Conservation (phyloP, 2,329 filamentous ascomycete genomes). For the Diaporthe sp. region DNA sequence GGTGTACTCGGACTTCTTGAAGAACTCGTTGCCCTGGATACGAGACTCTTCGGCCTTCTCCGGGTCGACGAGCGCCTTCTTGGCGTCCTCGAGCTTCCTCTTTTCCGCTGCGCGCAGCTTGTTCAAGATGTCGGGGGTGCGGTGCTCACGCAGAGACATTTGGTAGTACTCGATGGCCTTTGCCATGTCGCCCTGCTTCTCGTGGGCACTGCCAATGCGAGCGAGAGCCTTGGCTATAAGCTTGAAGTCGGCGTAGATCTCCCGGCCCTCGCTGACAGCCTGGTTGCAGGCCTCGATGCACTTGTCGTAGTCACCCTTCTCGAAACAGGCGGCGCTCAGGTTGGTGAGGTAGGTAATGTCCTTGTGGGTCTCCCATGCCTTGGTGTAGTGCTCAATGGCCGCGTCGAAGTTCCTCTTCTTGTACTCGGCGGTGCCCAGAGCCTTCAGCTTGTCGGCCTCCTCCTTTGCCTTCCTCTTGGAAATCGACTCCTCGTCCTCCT, state of each 20-base stretch:
- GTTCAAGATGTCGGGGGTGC: conserved; percentile 90
- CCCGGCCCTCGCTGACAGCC: conserved; percentile 89
- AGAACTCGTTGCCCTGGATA: conserved; percentile 94
- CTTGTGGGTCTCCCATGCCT: conserved; percentile 94
- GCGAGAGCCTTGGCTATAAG: conserved; percentile 98
- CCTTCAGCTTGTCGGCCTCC: conserved; percentile 94
- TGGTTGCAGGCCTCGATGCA: conserved; percentile 88
- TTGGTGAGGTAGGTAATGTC: conserved; percentile 99
- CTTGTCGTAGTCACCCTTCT: conserved; percentile 93
- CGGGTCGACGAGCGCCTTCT: conserved; percentile 86
- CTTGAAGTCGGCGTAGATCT: conserved; percentile 96
- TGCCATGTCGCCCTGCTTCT: conserved; percentile 84
- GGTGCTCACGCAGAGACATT: conserved; percentile 94
- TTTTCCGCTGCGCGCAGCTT: conserved; percentile 95
- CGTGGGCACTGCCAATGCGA: conserved; percentile 92
- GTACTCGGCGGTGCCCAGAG: conserved; percentile 91
- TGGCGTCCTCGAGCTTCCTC: conserved; percentile 80
- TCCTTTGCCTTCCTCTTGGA: conserved; percentile 92
- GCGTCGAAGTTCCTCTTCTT: conserved; percentile 98
- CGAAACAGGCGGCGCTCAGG: conserved; percentile 90
- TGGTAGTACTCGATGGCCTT: conserved; percentile 91
- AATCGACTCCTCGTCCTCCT: conserved; percentile 83
- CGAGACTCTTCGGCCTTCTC: conserved; percentile 95
- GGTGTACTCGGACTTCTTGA: conserved; percentile 97
- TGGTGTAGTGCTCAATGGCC: conserved; percentile 92